Conservation (phyloP, 1,284 basidiomycete genomes). For the Fomitiporia mediterranea region DNA sequence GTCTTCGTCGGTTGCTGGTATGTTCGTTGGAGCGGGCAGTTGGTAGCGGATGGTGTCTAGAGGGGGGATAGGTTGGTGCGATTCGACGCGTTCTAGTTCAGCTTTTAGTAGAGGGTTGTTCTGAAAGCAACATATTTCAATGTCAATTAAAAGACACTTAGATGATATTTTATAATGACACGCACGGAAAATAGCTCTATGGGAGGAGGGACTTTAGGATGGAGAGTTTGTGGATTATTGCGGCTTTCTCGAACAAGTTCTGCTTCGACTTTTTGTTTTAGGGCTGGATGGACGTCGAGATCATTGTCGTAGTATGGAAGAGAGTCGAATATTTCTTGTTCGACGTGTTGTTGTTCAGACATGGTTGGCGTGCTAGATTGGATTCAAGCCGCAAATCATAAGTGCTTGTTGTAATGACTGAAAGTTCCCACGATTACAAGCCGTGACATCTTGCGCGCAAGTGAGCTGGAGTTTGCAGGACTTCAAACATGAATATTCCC, state of each 20-base stretch:
- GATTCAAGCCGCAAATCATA: too few species aligned
- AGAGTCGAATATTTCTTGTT: conserved; percentile 60
- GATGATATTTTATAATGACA: conserved; percentile 24
- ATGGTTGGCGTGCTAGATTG: conserved; percentile 7
- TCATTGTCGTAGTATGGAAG: conserved; percentile 95
- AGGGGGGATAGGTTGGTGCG: conserved; percentile 62
- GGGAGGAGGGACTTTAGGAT: conserved; percentile 69
- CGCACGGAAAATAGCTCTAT: conserved; percentile 67
- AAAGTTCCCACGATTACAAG: conserved; percentile 14
- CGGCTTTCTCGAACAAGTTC: conserved; percentile 68
- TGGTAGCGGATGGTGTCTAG: conserved; percentile 82
- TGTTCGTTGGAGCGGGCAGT: conserved; percentile 62
- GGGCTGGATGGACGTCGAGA: conserved; percentile 68
- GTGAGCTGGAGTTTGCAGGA: not conserved
- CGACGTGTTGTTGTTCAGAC: conserved; percentile 10
- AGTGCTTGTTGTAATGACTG: not conserved
- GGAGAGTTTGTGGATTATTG: conserved; percentile 44
- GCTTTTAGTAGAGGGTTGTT: conserved; percentile 62
- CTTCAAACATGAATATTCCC: not conserved
- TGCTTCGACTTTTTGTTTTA: conserved; percentile 68
- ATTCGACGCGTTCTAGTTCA: conserved; percentile 69
- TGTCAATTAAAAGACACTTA: too few species aligned
- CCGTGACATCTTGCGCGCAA: not conserved
- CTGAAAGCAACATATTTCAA: too few species aligned
- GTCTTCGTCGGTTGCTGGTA: conserved; percentile 68